Conservation (phyloP, 1,284 basidiomycete genomes). For the Leccinum variabile region DNA sequence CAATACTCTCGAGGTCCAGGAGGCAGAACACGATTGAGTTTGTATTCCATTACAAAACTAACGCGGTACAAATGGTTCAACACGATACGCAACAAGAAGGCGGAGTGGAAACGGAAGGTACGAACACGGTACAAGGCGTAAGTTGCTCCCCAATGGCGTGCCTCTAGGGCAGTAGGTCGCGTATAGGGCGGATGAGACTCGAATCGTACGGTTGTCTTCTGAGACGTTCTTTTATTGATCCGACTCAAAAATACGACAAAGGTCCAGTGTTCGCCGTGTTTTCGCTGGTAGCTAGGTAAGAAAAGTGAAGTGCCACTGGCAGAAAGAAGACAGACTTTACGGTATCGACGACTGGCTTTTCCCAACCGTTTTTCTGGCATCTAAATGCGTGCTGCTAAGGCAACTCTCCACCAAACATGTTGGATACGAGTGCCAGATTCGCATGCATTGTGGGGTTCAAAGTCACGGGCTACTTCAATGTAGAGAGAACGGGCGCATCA, state of each 20-base stretch:
- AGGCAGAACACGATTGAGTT: conserved; percentile 73
- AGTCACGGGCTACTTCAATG: no score
- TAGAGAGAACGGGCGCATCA: no score
- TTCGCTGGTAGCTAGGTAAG: conserved; percentile 36
- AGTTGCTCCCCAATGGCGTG: conserved; percentile 85
- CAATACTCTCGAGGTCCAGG: conserved; percentile 84
- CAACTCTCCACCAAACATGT: no score
- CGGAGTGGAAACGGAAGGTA: conserved; percentile 23
- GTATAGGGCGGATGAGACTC: conserved; percentile 69
- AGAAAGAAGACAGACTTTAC: conserved; percentile 41
- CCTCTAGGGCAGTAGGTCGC: conserved; percentile 66
- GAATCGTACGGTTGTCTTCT: conserved; percentile 69
- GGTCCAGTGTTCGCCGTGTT: conserved; percentile 52
- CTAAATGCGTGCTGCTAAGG: conserved; percentile 37
- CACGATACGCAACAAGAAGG: conserved; percentile 5
- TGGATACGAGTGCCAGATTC: no score
- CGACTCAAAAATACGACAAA: conserved; percentile 66
- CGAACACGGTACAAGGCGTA: conserved; percentile 85
- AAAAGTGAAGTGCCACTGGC: not conserved
- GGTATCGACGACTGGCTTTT: conserved; percentile 72
- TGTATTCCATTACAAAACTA: conserved; percentile 82
- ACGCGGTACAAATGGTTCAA: conserved; percentile 11
- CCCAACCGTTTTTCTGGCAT: conserved; percentile 87
- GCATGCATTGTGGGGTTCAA: no score
- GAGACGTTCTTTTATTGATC: conserved; percentile 68